A percentile compares a stretch with the other conserved stretches of the same genome.
phyloP scores from a whole-genome alignment of 495 filamentous ascomycete genomes.

The Neurospora sp. region DNA sequence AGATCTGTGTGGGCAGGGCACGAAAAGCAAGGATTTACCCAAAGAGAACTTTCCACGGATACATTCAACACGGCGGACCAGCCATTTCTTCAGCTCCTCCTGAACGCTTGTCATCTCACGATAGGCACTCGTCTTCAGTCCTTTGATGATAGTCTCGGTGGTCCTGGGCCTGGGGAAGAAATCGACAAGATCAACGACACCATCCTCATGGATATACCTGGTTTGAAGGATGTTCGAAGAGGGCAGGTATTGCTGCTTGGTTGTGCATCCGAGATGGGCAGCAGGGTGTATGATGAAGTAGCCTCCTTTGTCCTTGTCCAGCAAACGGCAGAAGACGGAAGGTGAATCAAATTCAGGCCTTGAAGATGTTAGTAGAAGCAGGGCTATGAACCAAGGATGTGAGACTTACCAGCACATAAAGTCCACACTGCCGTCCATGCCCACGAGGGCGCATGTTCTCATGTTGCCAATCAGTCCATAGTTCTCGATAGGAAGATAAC shows the following conservation, averaged over 20 bases:
- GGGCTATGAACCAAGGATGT: background rate
- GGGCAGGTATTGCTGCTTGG: conserved; percentile 61
- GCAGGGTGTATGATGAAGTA: conserved; percentile 54
- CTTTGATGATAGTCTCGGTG: conserved; percentile 30
- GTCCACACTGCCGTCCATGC: conserved; percentile 60
- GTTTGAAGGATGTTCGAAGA: conserved; percentile 62
- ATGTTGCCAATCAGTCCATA: conserved; percentile 72
- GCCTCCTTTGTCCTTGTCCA: conserved; percentile 63
- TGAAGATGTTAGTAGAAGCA: conserved; percentile 2
- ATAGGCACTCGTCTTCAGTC: conserved; percentile 36
- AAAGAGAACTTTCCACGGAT: conserved; percentile 51
- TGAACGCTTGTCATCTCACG: conserved; percentile 40
- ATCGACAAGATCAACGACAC: conserved; percentile 59
- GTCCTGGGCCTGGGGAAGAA: conserved; percentile 58
- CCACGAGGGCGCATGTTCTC: conserved; percentile 64
- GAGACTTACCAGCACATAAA: conserved; percentile 61
- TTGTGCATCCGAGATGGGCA: conserved; percentile 38
- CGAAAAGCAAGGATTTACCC: conserved; percentile 16
- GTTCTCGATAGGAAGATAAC: conserved; percentile 59
- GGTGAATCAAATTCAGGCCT: conserved; percentile 62
- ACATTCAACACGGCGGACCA: conserved; percentile 61
- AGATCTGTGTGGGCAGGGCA: background rate
- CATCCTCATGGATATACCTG: conserved; percentile 60
- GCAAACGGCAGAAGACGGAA: conserved; percentile 53
- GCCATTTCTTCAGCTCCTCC: conserved; percentile 46